Percentiles rank a stretch among this genome's conserved stretches.
Conservation (phyloP, 805 yeast species). For the Candida morakotiae region DNA sequence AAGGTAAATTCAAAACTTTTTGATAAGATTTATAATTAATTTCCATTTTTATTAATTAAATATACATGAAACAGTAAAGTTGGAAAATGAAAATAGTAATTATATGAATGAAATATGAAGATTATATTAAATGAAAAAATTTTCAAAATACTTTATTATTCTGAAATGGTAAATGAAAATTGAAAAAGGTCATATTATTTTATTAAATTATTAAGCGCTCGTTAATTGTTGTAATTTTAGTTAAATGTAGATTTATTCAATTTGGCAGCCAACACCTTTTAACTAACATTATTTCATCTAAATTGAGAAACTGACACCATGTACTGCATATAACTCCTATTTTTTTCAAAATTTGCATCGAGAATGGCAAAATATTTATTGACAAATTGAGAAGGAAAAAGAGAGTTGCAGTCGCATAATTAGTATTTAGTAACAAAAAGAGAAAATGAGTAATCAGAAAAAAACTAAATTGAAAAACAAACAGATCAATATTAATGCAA, state of each 20-base stretch:
- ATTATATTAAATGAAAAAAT: not conserved
- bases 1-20: slow-evolving; percentile 29
- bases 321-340: not conserved
- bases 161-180: too few relatives aligned
- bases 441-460: too few relatives aligned
- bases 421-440: too few relatives aligned
- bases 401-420: too few relatives aligned
- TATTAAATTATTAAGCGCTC: slow-evolving; percentile 5
- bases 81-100: not conserved
- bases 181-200: too few relatives aligned
- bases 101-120: not conserved
- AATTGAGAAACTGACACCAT: not conserved
- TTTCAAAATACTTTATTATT: not conserved
- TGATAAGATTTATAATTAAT: slow-evolving; percentile 32
- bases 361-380: too few relatives aligned
- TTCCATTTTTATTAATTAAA: slow-evolving; percentile 3
- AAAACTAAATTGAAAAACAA: too few relatives aligned
- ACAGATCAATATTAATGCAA: too few relatives aligned
- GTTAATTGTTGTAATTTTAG: slow-evolving; percentile 6
- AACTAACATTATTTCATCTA: not conserved
- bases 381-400: too few relatives aligned
- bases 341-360: too few relatives aligned
- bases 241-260: not conserved
- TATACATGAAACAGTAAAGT: not conserved
- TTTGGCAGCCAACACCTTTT: slow-evolving; percentile 5